A percentile compares a stretch with the other conserved stretches of the same genome.
phyloP scores from a whole-genome alignment of 306 rosid species.

The Pachyrhizus erosus region DNA sequence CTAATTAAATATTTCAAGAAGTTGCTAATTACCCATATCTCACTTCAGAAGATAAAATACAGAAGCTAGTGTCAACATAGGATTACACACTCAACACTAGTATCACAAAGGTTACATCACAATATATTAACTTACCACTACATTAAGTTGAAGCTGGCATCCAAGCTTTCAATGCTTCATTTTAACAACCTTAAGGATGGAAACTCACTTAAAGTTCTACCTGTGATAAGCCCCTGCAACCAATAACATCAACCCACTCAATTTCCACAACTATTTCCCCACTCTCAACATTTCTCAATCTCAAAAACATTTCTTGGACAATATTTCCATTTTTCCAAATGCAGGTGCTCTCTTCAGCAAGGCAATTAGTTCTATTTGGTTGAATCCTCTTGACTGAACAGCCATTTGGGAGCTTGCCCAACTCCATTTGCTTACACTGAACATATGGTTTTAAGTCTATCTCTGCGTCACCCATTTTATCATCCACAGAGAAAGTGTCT shows the following conservation, averaged over 20 bases:
- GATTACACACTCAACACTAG: neutral
- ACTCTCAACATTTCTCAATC: slow-evolving; percentile 74
- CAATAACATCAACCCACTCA: slow-evolving; percentile 67
- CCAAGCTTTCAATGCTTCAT: neutral
- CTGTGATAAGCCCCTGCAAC: slow-evolving; percentile 49
- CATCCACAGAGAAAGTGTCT: slow-evolving; percentile 73
- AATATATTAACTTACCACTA: neutral
- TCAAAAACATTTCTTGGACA: slow-evolving; percentile 71
- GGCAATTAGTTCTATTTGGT: slow-evolving; percentile 61
- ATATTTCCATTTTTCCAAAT: slow-evolving; percentile 65
- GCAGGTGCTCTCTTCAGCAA: slow-evolving; percentile 73
- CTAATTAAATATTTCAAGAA: no score
- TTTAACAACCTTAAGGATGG: neutral
- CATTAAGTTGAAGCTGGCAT: neutral
- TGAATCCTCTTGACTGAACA: slow-evolving; percentile 64
- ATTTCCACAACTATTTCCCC: slow-evolving; percentile 72
- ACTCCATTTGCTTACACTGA: slow-evolving; percentile 55
- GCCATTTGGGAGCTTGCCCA: slow-evolving; percentile 67
- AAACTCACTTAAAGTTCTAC: slow-evolving; percentile 6
- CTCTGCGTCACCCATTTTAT: slow-evolving; percentile 85
- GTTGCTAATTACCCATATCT: neutral
- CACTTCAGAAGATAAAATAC: neutral
- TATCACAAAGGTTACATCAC: neutral
- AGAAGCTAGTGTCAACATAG: neutral
- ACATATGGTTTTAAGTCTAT: slow-evolving; percentile 75